A percentile compares a stretch with the other conserved stretches of the same genome.
Conservation (phyloP, 768 basidiomycete genomes). For the Erythrobasidium yunnanense region DNA sequence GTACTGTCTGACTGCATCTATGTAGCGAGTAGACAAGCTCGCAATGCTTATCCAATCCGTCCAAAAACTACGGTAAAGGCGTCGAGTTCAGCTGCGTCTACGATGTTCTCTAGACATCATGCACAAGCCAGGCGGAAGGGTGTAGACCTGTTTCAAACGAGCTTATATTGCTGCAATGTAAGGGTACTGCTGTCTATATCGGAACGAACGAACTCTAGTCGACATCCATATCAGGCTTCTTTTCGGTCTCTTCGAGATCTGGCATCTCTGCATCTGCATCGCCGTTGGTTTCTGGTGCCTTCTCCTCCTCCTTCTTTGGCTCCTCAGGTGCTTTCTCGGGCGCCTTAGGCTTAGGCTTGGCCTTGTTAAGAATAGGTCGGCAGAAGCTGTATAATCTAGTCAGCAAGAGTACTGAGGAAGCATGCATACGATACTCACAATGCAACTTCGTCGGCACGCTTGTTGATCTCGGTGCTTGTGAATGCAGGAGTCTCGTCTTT, state of each 20-base stretch:
- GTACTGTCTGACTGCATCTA: too few species aligned
- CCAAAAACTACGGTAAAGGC: too few species aligned
- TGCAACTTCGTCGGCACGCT: conserved; percentile 72
- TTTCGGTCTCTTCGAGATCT: conserved; percentile 35
- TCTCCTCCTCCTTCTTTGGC: conserved; percentile 38
- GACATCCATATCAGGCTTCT: conserved; percentile 42
- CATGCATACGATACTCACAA: neutral
- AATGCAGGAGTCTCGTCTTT: conserved; percentile 82
- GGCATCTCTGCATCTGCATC: conserved; percentile 19
- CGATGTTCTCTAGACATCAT: too few species aligned
- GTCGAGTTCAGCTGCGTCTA: too few species aligned
- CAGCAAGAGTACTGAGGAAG: neutral
- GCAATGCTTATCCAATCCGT: too few species aligned
- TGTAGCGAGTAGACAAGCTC: too few species aligned
- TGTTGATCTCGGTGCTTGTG: conserved; percentile 66
- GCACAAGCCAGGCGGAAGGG: too few species aligned
- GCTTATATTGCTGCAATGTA: neutral
- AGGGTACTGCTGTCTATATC: neutral
- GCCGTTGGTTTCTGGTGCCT: conserved; percentile 36
- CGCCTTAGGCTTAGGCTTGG: conserved; percentile 66
- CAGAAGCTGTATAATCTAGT: conserved; percentile 59
- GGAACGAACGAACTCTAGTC: conserved; percentile 27
- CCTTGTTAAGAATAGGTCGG: conserved; percentile 76
- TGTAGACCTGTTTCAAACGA: too few species aligned
- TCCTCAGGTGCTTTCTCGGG: conserved; percentile 35